phyloP scores from a whole-genome alignment of 371 early-diverging fungal species.

The Mucor irregularis region DNA sequence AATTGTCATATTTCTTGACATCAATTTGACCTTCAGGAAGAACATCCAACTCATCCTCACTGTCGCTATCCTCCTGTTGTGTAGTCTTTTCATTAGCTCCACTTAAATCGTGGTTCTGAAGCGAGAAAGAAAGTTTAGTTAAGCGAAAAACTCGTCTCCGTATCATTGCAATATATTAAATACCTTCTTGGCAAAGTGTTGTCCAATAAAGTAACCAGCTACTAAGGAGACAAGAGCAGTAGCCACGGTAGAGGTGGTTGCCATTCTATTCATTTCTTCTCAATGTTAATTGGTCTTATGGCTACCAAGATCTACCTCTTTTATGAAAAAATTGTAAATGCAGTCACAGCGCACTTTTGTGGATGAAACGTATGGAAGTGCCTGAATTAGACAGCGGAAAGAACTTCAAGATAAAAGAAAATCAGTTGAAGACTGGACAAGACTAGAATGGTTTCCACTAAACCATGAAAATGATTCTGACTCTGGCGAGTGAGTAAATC shows the following conservation, averaged over 20 bases:
- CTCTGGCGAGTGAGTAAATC: neutral
- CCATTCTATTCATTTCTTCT: neutral
- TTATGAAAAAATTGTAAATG: no score
- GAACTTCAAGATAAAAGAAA: no score
- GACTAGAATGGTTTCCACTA: neutral
- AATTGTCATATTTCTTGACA: constrained; percentile 37
- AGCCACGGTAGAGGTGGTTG: neutral
- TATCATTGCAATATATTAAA: no score
- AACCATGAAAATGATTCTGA: neutral
- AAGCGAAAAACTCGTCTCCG: no score
- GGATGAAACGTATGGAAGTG: no score
- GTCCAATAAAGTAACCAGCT: constrained; percentile 33
- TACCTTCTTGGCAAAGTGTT: constrained; percentile 9
- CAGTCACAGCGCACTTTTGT: no score
- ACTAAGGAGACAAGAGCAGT: constrained; percentile 26
- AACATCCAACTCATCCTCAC: constrained; percentile 41
- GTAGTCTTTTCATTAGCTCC: no score
- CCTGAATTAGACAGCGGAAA: no score
- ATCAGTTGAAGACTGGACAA: constrained; percentile 1
- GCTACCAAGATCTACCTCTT: no score
- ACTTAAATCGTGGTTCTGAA: no score
- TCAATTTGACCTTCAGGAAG: constrained; percentile 31
- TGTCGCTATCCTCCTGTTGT: constrained; percentile 29
- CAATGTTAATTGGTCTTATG: no score
- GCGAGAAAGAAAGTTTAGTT: no score